Evolutionary conservation across 225 moss, liverwort and hornwort genomes (phyloP), one percentile per base, ranked within the genome.

Genomic region (Physcomitrellopsis africana): DNA sequence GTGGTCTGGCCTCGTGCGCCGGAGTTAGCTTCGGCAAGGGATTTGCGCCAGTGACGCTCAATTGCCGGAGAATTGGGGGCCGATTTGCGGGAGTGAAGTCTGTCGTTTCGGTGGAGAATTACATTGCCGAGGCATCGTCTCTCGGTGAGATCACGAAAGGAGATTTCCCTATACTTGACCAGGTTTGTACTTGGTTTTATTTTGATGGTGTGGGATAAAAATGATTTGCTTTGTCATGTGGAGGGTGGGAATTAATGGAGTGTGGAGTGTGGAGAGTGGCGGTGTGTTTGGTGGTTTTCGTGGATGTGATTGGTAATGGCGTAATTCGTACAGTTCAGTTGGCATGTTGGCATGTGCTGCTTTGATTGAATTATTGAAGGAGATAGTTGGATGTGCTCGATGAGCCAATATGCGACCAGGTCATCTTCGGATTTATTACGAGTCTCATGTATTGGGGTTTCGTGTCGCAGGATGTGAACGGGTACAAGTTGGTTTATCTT

Each of bases 141-240:
- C 77, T 96, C 55, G 96, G 93, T 10, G 93, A 92, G 49, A 60
- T 80, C 17, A 96, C 93, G 2, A 82, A 86, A 76, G 86, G 75
- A 15, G 93, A 92, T 60, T 96, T 96, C 69, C 96, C 93, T 15
- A 90, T 96, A 9, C 89, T 96, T 7, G 62, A 89, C 55, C 93
- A 96, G 90, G 93, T 92, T 19, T 0, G 37, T 15, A 9, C 37
- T 65, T 23, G 18, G 17, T 19, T 63, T 60, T 37, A 2, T 37
- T 51, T 8, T 4, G n/a, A 52, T 17, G 32, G 32, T 60, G 1
- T 52, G 32, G 9, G 43, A 62, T n/a, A 11, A 29, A 9, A 3
- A 7, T 44, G 41, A 8, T 12, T 27, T 56, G 32, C 32, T 37
- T 37, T 37, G 32, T 37, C 32, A 5, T 20, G 20, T 74, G 74